These are phyloP conservation scores for Hypoxylon intermedium DNA, from an alignment of 495 filamentous ascomycete genomes.

Conservation along the genomic window DNA sequence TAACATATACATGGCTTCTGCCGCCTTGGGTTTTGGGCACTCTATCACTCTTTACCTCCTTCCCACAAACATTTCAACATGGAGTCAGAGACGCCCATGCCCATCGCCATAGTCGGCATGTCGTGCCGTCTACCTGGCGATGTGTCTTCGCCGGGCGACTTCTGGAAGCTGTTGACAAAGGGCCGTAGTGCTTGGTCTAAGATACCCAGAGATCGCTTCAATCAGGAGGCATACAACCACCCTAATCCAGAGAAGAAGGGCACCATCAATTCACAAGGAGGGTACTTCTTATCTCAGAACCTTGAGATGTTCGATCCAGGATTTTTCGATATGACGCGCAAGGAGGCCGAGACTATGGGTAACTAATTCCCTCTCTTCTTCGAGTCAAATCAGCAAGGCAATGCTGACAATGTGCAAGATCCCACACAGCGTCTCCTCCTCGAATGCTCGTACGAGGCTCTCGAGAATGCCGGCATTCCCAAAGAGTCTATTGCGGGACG, in stretches of 20 bases:
- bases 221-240: conserved; percentile 70
- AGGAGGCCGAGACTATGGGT: conserved; percentile 59
- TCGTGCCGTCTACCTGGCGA: conserved; percentile 58
- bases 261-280: conserved; percentile 53
- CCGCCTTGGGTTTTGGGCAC: conserved; percentile 5
- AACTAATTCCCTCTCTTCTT: not conserved
- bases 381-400: not conserved
- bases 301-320: conserved; percentile 56
- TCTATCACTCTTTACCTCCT: conserved; percentile 9
- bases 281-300: conserved; percentile 63
- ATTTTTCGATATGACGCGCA: conserved; percentile 60
- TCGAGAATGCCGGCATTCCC: conserved; percentile 60
- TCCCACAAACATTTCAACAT: conserved; percentile 15
- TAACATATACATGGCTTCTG: conserved; percentile 22
- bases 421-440: conserved; percentile 65
- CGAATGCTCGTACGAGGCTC: conserved; percentile 59
- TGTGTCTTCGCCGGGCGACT: conserved; percentile 48
- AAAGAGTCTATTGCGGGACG: conserved; percentile 54
- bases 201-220: conserved; percentile 72
- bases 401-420: conserved; percentile 41
- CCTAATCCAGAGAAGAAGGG: conserved; percentile 57
- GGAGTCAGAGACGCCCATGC: conserved; percentile 36
- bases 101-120: conserved; percentile 56
- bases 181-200: conserved; percentile 48
- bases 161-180: conserved; percentile 56